These are phyloP conservation scores for Telfairia occidentalis DNA, from an alignment of 331 rosid species.

Conservation along the genomic window DNA sequence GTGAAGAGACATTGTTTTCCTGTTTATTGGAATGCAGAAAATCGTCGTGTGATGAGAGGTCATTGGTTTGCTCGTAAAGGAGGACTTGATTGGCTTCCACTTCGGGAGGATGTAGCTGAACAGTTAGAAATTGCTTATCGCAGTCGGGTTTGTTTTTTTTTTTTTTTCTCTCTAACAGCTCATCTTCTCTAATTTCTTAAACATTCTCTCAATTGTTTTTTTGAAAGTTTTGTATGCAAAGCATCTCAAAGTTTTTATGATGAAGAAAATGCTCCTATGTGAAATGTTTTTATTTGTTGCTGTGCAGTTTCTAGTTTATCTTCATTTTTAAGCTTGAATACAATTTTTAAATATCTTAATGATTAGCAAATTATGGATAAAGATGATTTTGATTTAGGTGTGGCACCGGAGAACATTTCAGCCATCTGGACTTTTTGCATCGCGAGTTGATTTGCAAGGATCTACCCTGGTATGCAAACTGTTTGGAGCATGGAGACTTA, in stretches of 20 bases:
- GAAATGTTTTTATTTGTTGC: not conserved
- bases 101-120: constrained; percentile 91
- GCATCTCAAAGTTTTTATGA: not conserved
- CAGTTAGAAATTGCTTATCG: constrained; percentile 81
- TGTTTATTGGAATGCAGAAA: constrained; percentile 96
- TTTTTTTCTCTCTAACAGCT: not conserved
- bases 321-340: not conserved
- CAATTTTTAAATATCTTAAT: not conserved
- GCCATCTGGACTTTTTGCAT: constrained; percentile 95
- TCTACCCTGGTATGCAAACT: constrained; percentile 52
- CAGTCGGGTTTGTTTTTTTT: constrained; percentile 40
- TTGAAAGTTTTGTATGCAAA: not conserved
- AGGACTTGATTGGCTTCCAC: constrained; percentile 91
- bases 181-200: not conserved
- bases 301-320: constrained; percentile 4
- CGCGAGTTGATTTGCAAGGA: constrained; percentile 94
- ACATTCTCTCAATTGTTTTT: not conserved
- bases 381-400: constrained; percentile 32
- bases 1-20: constrained; percentile 72
- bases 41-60: constrained; percentile 89
- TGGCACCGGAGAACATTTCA: constrained; percentile 95
- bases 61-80: constrained; percentile 99
- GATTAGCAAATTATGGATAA: not conserved
- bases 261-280: not conserved
- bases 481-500: constrained; percentile 9